Base-by-base conservation (phyloP, 768 basidiomycete species). In the Suillus brevipes region DNA sequence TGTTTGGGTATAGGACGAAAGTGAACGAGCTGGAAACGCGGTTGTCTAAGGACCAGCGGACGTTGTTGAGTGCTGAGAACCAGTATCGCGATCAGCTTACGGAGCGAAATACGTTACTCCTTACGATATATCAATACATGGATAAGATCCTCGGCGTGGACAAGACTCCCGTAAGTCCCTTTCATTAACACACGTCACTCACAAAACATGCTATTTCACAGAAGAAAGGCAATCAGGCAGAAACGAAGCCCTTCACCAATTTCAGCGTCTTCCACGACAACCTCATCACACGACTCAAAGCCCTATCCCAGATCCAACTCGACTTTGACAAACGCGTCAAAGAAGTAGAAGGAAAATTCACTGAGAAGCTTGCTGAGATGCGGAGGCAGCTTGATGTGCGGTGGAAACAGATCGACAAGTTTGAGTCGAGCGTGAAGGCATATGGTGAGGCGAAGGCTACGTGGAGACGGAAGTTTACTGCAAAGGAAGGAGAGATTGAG, bases 251-350 rank as follows among this genome's bases (percentile, higher is more conserved):
- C 0, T 95, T 94, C 78, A 94, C 94, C 25, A 97, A 97, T 77
- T 97, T 98, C 71, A 81, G 85, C 68, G 89, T 95, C 62, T 97
- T 99, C 83, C 93, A 97, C 70, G 95, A 97, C 77, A 95, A 95
- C 70, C 86, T 99, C 28, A 90, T 97, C 72, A 86, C 88, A 2
- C 87, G 96, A 14, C 82, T 99, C 36, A 94, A 95, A 72, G 82
- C 88, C 0, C 85, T 99, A 64, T 90, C 87, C 62, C 88, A 93
- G 68, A 91, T 98, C 42, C 90, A 94, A 74, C 75, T 85, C 37
- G 89, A 94, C 70, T 97, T 97, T 72, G 95, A 98, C 72, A 91
- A 87, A 72, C 86, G 91, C 13, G 82, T 83, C 67, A 94, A 94
- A 75, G 92, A 94, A 23, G 84, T 86, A 0, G 97, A 98, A 71